Conservation (phyloP, 2,329 filamentous ascomycete species). For the Pyrenophora seminiperda region DNA sequence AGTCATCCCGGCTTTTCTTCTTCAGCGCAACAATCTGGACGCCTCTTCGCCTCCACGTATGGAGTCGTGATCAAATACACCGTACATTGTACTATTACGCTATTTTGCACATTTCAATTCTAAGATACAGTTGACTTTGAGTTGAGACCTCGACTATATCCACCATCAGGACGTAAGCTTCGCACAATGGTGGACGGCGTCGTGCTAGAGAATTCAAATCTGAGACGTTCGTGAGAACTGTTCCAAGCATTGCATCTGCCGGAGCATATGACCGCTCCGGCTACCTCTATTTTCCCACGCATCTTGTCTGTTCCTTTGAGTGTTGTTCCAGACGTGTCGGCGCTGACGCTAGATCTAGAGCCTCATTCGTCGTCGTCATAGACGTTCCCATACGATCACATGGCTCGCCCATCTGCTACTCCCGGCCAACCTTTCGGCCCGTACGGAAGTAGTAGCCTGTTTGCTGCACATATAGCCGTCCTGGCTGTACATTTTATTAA, state of each 20-base stretch:
- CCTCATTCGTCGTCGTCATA: slow-evolving; percentile 34
- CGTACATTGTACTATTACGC: not conserved
- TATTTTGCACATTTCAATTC: not conserved
- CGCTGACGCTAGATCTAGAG: slow-evolving; percentile 26
- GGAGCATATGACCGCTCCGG: slow-evolving; percentile 8
- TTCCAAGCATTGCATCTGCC: not conserved
- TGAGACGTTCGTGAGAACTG: not conserved
- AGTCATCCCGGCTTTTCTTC: slow-evolving; percentile 36
- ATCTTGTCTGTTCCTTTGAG: not conserved
- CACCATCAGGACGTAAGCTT: too few species aligned
- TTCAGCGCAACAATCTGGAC: slow-evolving; percentile 18
- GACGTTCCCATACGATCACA: slow-evolving; percentile 29
- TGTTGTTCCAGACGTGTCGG: slow-evolving; percentile 12
- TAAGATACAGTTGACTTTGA: too few species aligned
- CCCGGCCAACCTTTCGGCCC: slow-evolving; percentile 10
- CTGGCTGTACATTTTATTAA: too few species aligned
- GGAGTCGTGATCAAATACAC: not conserved
- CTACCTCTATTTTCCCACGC: not conserved
- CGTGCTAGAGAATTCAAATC: not conserved
- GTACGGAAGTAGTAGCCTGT: not conserved
- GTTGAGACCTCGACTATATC: too few species aligned
- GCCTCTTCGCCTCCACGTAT: slow-evolving; percentile 10
- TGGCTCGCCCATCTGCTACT: slow-evolving; percentile 4
- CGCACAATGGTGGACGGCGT: not conserved
- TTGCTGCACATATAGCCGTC: not conserved